These are phyloP conservation scores for Leavenworthia alabamica DNA, from an alignment of 345 rosid species.

Conservation along the genomic window DNA sequence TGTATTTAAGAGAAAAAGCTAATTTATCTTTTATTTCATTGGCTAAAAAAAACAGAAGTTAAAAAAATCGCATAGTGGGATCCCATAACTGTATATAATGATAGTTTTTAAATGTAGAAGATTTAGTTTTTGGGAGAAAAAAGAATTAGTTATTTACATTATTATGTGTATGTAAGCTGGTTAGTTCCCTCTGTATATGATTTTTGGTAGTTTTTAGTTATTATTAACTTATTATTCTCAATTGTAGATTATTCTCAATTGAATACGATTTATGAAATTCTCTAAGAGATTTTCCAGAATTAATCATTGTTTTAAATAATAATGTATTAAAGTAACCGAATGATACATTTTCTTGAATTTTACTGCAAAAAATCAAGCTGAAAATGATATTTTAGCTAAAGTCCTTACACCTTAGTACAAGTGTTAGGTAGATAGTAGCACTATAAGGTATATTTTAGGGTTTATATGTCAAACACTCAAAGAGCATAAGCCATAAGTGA, in stretches of 20 bases:
- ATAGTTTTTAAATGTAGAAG: neutral
- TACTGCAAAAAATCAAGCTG: neutral
- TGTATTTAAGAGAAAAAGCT: neutral
- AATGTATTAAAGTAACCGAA: no score
- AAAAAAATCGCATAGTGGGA: constrained; percentile 8
- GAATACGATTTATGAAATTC: neutral
- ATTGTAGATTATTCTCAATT: constrained; percentile 7
- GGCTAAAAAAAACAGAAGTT: neutral
- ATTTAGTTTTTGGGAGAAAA: neutral
- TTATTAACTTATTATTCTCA: neutral
- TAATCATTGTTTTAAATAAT: neutral
- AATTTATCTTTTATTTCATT: neutral
- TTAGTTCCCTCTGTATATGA: no score
- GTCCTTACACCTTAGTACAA: constrained; percentile 12
- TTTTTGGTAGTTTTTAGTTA: no score
- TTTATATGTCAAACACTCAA: constrained; percentile 12
- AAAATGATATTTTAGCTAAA: neutral
- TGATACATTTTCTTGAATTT: neutral
- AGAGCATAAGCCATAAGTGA: no score
- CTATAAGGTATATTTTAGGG: neutral
- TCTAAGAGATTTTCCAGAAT: neutral
- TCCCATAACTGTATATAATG: constrained; percentile 22
- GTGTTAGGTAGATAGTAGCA: neutral
- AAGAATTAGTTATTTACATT: neutral
- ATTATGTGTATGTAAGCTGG: no score